phyloP scores from a whole-genome alignment of 108 stramenopile genomes.

The Cyclotella cryptica region DNA sequence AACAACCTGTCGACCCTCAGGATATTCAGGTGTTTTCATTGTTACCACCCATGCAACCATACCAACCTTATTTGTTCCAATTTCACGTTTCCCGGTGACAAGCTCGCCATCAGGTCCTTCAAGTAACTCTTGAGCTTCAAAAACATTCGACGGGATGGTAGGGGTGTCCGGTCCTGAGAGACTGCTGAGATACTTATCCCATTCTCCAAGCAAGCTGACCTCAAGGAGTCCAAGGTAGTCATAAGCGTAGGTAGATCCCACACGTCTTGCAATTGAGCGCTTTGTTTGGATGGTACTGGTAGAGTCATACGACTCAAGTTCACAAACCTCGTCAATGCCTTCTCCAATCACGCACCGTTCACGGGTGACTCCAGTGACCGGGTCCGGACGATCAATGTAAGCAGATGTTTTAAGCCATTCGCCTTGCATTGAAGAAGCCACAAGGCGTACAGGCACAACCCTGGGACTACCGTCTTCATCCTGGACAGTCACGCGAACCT shows the following conservation, averaged over 20 bases:
- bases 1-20: constrained; percentile 96
- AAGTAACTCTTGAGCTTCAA: constrained; percentile 80
- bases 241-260: constrained; percentile 97
- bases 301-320: constrained; percentile 92
- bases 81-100: constrained; percentile 72
- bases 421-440: constrained; percentile 94
- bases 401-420: constrained; percentile 94
- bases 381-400: constrained; percentile 92
- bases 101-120: constrained; percentile 82
- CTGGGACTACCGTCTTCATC: constrained; percentile 71
- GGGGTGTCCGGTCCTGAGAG: constrained; percentile 50
- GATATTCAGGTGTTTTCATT: constrained; percentile 98
- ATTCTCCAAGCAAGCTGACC: constrained; percentile 86
- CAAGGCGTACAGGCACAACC: constrained; percentile 89
- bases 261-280: constrained; percentile 96
- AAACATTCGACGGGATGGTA: constrained; percentile 72
- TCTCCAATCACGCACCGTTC: constrained; percentile 89
- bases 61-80: constrained; percentile 97
- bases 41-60: constrained; percentile 95
- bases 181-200: constrained; percentile 71
- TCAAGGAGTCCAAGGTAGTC: constrained; percentile 98
- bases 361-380: constrained; percentile 91
- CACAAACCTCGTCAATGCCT: constrained; percentile 75
- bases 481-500: constrained; percentile 74
- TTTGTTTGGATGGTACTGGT: constrained; percentile 93